phyloP scores from a whole-genome alignment of 352 stramenopile species.

The Globisporangium ultimum region DNA sequence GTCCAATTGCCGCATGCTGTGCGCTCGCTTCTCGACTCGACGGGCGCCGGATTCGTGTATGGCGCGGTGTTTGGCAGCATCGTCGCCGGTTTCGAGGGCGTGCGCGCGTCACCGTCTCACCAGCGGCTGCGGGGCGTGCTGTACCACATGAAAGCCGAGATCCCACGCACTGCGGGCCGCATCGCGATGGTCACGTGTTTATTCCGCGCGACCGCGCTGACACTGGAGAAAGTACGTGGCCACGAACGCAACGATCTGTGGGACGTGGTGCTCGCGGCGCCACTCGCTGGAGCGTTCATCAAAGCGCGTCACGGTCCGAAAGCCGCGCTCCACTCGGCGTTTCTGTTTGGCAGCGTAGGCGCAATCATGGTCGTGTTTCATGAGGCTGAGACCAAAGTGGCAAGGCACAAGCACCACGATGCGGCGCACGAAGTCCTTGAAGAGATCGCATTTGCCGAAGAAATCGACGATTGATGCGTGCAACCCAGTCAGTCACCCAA shows the following conservation, averaged over 20 bases:
- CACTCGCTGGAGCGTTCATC: conserved; percentile 25
- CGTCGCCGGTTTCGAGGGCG: conserved; percentile 25
- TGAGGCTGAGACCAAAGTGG: conserved; percentile 24
- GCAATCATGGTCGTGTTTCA: conserved; percentile 38
- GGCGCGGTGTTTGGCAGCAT: conserved; percentile 37
- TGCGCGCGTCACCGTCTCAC: conserved; percentile 26
- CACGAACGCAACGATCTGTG: conserved; percentile 28
- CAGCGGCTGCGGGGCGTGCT: conserved; percentile 26
- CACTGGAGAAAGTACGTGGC: conserved; percentile 17
- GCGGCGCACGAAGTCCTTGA: conserved; percentile 30
- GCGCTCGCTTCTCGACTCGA: conserved; percentile 20
- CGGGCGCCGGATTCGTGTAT: conserved; percentile 36
- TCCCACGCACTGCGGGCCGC: conserved; percentile 33
- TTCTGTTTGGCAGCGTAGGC: conserved; percentile 35
- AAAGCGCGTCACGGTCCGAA: conserved; percentile 22
- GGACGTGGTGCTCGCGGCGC: conserved; percentile 33
- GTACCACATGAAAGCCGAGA: conserved; percentile 27
- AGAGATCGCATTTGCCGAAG: conserved; percentile 42
- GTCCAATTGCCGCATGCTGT: not conserved
- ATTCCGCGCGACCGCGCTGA: conserved; percentile 24
- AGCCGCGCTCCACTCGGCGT: conserved; percentile 23
- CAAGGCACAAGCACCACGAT: conserved; percentile 11
- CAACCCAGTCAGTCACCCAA: too few species aligned
- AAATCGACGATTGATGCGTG: conserved; percentile 16
- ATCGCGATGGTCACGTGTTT: conserved; percentile 40